Evolutionary conservation across 202 grass and related monocot species (phyloP), one percentile per base, ranked within the genome.

Genomic region (Setaria viridis): DNA sequence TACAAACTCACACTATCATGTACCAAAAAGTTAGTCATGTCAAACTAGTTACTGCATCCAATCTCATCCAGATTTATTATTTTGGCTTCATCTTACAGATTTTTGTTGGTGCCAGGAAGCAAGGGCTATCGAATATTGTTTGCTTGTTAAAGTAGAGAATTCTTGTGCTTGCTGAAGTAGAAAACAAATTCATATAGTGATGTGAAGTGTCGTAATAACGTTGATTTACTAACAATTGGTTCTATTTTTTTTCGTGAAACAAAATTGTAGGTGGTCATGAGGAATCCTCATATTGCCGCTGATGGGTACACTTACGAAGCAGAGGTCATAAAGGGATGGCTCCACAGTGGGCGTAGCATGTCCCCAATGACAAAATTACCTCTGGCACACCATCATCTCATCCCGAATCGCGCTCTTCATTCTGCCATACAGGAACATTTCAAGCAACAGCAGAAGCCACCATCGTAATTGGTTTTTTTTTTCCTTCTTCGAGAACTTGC

Each of bases 231-330:
- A 51, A 80, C 13, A 76, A 0, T 9, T 76, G 43, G 12, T 68
- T 71, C 13, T 6, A 5, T 76, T 4, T 2, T 81, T 76, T 51
- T 35, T 10, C 32, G 14, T 80, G 42, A 43, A 85, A 76, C 33
- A 82, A 87, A 66, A 82, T 70, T 66, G 9, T 47, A 95, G 95
- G 95, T 95, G 64, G 89, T 95, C 20, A 95, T 98, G 93, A 93
- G 77, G 72, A 89, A 95, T 65, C 93, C 95, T 74, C 87, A 82
- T 56, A 82, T 93, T 60, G 95, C 95, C 9, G 89, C 92, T 54
- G 93, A 98, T 81, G 91, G 93, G 17, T 90, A 92, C 84, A 95
- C 87, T 62, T 98, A 98, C 9, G 95, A 98, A 85, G 87, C 80
- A 19, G 86, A 91, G 63, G 85, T 86, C 50, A 98, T 95, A 82